phyloP scores from a whole-genome alignment of 495 filamentous ascomycete genomes.

The Aspergillus campestris region DNA sequence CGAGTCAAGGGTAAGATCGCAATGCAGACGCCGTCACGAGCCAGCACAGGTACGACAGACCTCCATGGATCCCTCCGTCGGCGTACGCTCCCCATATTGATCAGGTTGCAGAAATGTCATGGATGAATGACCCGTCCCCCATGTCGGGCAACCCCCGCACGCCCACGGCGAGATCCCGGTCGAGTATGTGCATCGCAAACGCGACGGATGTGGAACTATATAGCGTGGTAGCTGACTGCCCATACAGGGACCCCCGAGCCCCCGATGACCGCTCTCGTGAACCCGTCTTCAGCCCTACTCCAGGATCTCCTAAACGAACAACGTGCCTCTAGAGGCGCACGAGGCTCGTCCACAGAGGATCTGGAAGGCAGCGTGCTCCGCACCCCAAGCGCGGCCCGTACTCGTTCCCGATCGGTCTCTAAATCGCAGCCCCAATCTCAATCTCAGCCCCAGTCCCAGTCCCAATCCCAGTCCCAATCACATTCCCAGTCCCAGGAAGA shows the following conservation, averaged over 20 bases:
- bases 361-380: constrained; percentile 14
- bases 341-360: constrained; percentile 18
- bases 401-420: constrained; percentile 5
- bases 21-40: constrained; percentile 32
- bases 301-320: constrained; percentile 43
- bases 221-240: not conserved
- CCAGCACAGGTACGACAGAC: constrained; percentile 11
- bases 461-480: constrained; percentile 15
- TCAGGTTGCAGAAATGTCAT: constrained; percentile 22
- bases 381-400: constrained; percentile 21
- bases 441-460: constrained; percentile 7
- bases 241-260: constrained; percentile 22
- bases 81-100: constrained; percentile 2
- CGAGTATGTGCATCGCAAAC: not conserved
- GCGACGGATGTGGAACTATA: not conserved
- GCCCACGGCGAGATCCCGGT: not conserved
- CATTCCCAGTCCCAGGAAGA: constrained; percentile 21
- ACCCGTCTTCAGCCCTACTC: constrained; percentile 37
- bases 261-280: constrained; percentile 25
- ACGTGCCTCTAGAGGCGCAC: constrained; percentile 30
- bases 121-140: constrained; percentile 29
- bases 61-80: not conserved
- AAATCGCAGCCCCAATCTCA: not conserved
- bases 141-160: constrained; percentile 8
- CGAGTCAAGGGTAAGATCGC: constrained; percentile 29